A percentile compares a stretch with the other conserved stretches of the same genome.
Conservation (phyloP, 148 eudicot species). For the Agrostemma githago region DNA sequence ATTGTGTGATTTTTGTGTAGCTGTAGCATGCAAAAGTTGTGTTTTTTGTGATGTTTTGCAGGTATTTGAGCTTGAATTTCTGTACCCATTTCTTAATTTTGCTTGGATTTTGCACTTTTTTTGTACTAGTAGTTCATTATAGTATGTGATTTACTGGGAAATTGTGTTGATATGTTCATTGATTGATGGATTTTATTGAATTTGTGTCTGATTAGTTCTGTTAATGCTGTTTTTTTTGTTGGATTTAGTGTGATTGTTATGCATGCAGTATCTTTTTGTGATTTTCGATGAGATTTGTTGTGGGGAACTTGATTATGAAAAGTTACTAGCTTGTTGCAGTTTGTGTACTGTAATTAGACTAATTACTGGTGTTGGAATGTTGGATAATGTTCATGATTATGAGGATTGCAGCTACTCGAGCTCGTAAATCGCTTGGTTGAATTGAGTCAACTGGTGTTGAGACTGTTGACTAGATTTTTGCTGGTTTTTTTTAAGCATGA, state of each 20-base stretch:
- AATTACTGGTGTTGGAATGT: neutral
- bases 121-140: too few species aligned
- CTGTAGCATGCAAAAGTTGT: too few species aligned
- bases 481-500: neutral
- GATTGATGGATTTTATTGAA: neutral
- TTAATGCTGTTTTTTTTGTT: neutral
- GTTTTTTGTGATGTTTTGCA: neutral
- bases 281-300: neutral
- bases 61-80: neutral
- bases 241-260: neutral
- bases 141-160: too few species aligned
- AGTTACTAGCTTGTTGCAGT: neutral
- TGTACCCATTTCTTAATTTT: too few species aligned
- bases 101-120: too few species aligned
- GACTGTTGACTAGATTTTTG: conserved; percentile 4
- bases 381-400: neutral
- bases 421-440: neutral
- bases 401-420: neutral
- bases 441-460: neutral
- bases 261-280: neutral
- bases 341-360: neutral
- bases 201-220: neutral
- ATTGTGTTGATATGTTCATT: too few species aligned
- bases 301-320: neutral
- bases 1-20: too few species aligned